These are phyloP conservation scores for Coleophoma eucalyptorum DNA, from an alignment of 2,329 filamentous ascomycete genomes.

Conservation along the genomic window DNA sequence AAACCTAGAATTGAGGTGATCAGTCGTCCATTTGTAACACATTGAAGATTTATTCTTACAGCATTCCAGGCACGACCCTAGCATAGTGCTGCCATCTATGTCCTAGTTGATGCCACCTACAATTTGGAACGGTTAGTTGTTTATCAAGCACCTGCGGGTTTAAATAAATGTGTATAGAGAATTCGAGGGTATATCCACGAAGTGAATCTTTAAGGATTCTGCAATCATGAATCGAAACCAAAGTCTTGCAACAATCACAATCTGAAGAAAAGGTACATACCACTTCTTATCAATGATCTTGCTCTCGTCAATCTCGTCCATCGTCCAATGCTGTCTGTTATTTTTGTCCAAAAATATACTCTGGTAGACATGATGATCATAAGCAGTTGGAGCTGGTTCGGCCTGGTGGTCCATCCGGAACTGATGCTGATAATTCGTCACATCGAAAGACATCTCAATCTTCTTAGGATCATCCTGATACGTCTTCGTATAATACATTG, in stretches of 20 bases:
- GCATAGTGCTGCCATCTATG: constrained; percentile 62
- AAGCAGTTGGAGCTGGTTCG: constrained; percentile 22
- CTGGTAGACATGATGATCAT: constrained; percentile 63
- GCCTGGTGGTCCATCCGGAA: constrained; percentile 42
- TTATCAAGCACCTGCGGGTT: too few species aligned
- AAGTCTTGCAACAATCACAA: too few species aligned
- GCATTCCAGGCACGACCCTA: constrained; percentile 66
- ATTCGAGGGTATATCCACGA: too few species aligned
- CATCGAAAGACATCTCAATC: constrained; percentile 71
- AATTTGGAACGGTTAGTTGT: neutral
- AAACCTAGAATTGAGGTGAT: constrained; percentile 27
- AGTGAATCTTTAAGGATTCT: too few species aligned
- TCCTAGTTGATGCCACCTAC: constrained; percentile 59
- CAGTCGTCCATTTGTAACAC: too few species aligned
- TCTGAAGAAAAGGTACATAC: constrained; percentile 17
- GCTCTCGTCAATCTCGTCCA: constrained; percentile 51
- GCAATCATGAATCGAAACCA: too few species aligned
- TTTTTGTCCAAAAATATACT: constrained; percentile 62
- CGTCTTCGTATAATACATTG: constrained; percentile 63
- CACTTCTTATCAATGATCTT: constrained; percentile 62
- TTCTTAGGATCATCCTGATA: constrained; percentile 52
- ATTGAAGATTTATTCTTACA: constrained; percentile 29
- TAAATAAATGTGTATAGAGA: too few species aligned
- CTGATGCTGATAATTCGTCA: constrained; percentile 72
- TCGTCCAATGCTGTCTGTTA: constrained; percentile 52